Evolutionary conservation across 2,329 filamentous ascomycete genomes (phyloP), one percentile per base, ranked within the genome.

Genomic region (Talaromyces amestolkiae): DNA sequence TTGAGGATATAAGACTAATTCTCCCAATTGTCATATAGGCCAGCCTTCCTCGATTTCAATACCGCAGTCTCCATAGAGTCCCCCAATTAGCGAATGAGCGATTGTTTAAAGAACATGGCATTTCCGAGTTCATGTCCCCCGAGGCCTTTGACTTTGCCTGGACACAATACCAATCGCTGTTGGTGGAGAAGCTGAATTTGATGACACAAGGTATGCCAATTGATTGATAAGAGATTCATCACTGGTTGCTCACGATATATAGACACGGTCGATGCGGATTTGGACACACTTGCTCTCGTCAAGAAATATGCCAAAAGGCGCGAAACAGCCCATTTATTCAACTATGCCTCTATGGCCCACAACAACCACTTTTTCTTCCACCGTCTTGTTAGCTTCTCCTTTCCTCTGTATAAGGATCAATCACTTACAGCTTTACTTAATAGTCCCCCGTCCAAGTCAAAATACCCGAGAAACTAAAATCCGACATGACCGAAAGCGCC

Each of bases 261-360:
- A 92, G 90, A 86, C 70, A 89, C 86, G 70, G 82, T 87, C 19
- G 84, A 86, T 73, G 89, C 89, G 70, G 80, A 86, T 75, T 81
- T 84, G 70, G 81, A 84, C 60, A 78, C 87, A 67, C 88, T 91
- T 78, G 82, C 87, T 56, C 88, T 97, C 74, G 80, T 91, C 74
- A 83, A 94, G 73, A 83, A 87, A 73, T 89, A 89, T 66, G 91
- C 94, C 67, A 92, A 93, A 78, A 87, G 95, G 73, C 90, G 94
- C 53, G 84, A 84, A 70, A 84, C 86, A 68, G 95, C 95, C 49
- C 84, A 89, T 71, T 83, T 90, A 76, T 99, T 99, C 88, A 99
- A 98, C 86, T 87, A 96, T 78, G 95, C 95, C 78, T 96, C 92
- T 72, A 96, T 96, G 91, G 91, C 92, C 64, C 90, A 91, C 85